Evolutionary conservation across 176 grass and related monocot genomes (phyloP).

Genomic region (Aegilops bicornis): DNA sequence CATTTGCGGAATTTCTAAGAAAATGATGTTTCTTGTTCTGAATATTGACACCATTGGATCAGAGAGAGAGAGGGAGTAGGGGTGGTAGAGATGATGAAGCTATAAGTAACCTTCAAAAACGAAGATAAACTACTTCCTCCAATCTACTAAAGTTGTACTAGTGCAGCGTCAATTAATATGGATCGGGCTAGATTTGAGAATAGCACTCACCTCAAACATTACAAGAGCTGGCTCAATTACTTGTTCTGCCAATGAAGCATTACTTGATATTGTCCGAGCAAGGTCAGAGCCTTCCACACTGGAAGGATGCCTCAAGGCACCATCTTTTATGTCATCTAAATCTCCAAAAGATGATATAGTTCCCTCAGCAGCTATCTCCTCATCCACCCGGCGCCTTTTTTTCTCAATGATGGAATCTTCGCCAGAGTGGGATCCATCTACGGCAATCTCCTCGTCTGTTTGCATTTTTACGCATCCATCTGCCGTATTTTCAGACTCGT

Average conservation of each 20-base stretch:
- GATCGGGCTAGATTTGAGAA: not conserved
- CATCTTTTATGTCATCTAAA: constrained; percentile 52
- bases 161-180: too few relatives aligned
- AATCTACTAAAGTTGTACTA: too few relatives aligned
- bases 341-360: constrained; percentile 64
- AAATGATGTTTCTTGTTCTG: not conserved
- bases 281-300: constrained; percentile 55
- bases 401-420: constrained; percentile 67
- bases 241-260: constrained; percentile 93
- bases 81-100: not conserved
- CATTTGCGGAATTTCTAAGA: not conserved
- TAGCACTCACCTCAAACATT: constrained; percentile 90
- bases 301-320: constrained; percentile 49
- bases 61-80: not conserved
- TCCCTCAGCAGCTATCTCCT: constrained; percentile 64
- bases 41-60: not conserved
- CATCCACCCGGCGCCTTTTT: constrained; percentile 72
- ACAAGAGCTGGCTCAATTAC: constrained; percentile 96
- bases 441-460: constrained; percentile 70
- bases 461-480: constrained; percentile 79
- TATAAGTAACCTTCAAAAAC: not conserved
- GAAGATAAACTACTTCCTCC: not conserved
- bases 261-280: constrained; percentile 58
- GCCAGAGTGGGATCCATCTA: constrained; percentile 51
- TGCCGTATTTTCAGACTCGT: constrained; percentile 57